phyloP scores from a whole-genome alignment of 805 yeast species.

The Lachancea sp. region DNA sequence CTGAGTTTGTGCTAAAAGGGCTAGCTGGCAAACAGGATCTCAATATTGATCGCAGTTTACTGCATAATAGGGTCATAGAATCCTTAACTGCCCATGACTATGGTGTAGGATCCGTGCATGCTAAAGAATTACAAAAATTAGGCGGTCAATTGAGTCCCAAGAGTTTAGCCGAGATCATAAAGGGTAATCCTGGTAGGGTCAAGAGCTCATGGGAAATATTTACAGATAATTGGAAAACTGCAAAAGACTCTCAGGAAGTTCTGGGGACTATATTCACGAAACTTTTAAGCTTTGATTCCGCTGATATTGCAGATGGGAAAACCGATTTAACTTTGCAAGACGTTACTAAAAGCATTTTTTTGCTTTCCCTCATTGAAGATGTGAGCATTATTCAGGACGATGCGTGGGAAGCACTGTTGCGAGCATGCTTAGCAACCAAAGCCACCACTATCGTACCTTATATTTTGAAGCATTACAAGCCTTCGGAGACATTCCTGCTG shows the following conservation, averaged over 20 bases:
- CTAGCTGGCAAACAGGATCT: slow-evolving; percentile 9
- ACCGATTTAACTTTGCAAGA: slow-evolving; percentile 14
- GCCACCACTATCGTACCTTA: slow-evolving; percentile 7
- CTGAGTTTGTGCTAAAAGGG: slow-evolving; percentile 12
- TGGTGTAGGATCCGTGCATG: slow-evolving; percentile 29
- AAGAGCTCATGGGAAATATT: slow-evolving; percentile 44
- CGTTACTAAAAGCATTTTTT: slow-evolving; percentile 21
- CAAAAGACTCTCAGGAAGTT: slow-evolving; percentile 21
- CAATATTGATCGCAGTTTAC: slow-evolving; percentile 10
- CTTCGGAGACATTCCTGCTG: neutral
- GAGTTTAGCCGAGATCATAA: slow-evolving; percentile 33
- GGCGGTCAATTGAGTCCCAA: slow-evolving; percentile 17
- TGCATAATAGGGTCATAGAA: slow-evolving; percentile 28
- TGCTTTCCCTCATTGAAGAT: slow-evolving; percentile 12
- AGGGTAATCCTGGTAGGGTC: slow-evolving; percentile 49
- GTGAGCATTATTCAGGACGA: neutral
- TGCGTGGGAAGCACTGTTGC: slow-evolving; percentile 1
- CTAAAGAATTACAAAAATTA: slow-evolving; percentile 21
- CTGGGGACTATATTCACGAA: slow-evolving; percentile 32
- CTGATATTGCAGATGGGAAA: slow-evolving; percentile 33
- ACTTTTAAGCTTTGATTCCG: slow-evolving; percentile 35
- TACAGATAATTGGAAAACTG: slow-evolving; percentile 16
- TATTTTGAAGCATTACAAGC: neutral
- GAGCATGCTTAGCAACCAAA: slow-evolving; percentile 1
- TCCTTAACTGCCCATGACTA: slow-evolving; percentile 27